These are phyloP conservation scores for Globisporangium heterothallicum DNA, from an alignment of 352 stramenopile genomes.

Conservation along the genomic window DNA sequence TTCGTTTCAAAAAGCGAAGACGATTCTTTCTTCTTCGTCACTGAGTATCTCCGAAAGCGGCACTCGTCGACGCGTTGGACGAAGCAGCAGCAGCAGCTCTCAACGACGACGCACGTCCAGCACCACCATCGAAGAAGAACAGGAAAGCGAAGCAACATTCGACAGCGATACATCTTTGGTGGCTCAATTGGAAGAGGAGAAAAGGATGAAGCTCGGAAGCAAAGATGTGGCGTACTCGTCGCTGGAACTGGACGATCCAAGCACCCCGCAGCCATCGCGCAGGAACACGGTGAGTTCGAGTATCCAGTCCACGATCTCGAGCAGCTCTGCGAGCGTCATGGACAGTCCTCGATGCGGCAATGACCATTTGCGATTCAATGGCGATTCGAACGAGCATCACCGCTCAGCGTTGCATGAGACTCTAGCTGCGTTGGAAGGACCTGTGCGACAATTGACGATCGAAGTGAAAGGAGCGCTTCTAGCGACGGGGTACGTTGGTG, in stretches of 20 bases:
- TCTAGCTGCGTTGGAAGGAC: slow-evolving; percentile 48
- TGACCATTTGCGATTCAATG: not conserved
- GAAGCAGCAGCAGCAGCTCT: not conserved
- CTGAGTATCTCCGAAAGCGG: too few species aligned
- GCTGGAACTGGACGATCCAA: slow-evolving; percentile 64
- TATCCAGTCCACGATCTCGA: slow-evolving; percentile 35
- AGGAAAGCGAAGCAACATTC: not conserved
- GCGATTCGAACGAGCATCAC: not conserved
- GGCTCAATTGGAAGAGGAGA: too few species aligned
- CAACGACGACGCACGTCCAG: not conserved
- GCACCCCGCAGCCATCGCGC: slow-evolving; percentile 22
- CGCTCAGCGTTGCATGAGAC: slow-evolving; percentile 33
- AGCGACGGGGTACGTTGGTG: slow-evolving; percentile 55
- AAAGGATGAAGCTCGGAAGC: slow-evolving; percentile 70
- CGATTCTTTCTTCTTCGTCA: too few species aligned
- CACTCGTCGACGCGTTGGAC: not conserved
- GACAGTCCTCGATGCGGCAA: slow-evolving; percentile 3
- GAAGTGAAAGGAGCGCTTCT: slow-evolving; percentile 82
- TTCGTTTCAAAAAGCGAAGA: too few species aligned
- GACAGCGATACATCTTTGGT: too few species aligned
- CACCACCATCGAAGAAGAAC: too few species aligned
- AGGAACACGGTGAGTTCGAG: slow-evolving; percentile 25
- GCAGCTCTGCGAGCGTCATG: slow-evolving; percentile 11
- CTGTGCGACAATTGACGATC: slow-evolving; percentile 65
- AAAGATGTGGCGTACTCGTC: slow-evolving; percentile 79